A percentile compares a stretch with the other conserved stretches of the same genome.
Evolutionary conservation across 257 asterid species (phyloP).

Genomic region (Salvia splendens): DNA sequence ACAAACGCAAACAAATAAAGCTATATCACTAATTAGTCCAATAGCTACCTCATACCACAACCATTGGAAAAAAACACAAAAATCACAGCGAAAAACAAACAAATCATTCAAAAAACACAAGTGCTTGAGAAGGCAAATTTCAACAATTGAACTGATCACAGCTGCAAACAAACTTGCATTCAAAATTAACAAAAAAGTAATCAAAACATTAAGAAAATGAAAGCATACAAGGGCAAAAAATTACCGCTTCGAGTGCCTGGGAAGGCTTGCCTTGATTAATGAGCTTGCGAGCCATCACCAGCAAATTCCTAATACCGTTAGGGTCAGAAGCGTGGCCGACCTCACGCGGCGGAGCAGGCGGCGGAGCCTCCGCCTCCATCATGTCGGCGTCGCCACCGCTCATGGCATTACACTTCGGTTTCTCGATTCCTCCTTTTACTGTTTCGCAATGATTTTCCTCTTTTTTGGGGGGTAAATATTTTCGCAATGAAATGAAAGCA

Average conservation of each 20-base stretch:
- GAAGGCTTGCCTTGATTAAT: conserved; percentile 76
- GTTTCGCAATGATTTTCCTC: background rate
- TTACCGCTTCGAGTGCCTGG: conserved; percentile 91
- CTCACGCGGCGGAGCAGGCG: conserved; percentile 31
- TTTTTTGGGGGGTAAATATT: background rate
- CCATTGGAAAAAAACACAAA: background rate
- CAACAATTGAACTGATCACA: conserved; percentile 30
- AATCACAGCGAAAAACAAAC: conserved; percentile 1
- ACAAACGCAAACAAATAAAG: background rate
- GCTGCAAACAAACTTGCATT: conserved; percentile 17
- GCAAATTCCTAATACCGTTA: conserved; percentile 49
- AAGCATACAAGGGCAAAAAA: background rate
- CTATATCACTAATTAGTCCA: background rate
- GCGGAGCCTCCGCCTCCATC: conserved; percentile 69
- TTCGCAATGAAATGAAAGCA: conserved; percentile 9
- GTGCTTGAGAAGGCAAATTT: conserved; percentile 11
- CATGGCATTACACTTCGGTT: conserved; percentile 54
- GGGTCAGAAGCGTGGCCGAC: conserved; percentile 38
- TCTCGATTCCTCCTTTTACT: background rate
- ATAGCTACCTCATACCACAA: background rate
- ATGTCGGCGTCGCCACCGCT: conserved; percentile 59
- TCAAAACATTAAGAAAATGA: background rate
- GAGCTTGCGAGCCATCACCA: conserved; percentile 74
- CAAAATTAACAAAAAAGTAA: conserved; percentile 8
- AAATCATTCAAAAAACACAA: background rate